A percentile compares a stretch with the other conserved stretches of the same genome.
Conservation (phyloP, 208 protist genomes). For the Vickermania ingenoplastis region DNA sequence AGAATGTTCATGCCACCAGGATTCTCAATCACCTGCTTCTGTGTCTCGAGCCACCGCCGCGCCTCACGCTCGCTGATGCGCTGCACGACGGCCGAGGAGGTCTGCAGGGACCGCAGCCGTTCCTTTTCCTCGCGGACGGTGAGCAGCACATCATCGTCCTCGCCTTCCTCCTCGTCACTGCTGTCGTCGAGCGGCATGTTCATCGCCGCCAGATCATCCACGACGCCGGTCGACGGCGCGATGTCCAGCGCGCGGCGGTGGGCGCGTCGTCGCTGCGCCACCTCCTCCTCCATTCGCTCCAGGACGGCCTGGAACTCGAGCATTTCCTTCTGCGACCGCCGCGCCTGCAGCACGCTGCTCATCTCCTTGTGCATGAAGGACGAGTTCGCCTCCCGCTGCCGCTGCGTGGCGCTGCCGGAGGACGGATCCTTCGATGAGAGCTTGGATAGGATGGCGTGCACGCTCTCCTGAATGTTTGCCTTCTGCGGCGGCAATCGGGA, state of each 20-base stretch:
- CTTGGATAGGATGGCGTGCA: neutral
- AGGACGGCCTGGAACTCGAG: slow-evolving; percentile 24
- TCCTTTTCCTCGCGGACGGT: neutral
- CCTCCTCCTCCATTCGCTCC: slow-evolving; percentile 19
- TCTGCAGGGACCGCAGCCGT: neutral
- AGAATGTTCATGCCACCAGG: slow-evolving; percentile 10
- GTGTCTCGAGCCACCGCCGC: slow-evolving; percentile 19
- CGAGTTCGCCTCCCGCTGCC: slow-evolving; percentile 8
- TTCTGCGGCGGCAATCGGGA: neutral
- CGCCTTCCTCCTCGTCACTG: neutral
- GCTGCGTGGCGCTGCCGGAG: slow-evolving; percentile 3
- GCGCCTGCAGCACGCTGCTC: slow-evolving; percentile 16
- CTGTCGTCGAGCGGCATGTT: neutral
- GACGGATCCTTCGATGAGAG: neutral
- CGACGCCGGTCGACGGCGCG: neutral
- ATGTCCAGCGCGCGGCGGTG: neutral
- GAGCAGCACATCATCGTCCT: neutral
- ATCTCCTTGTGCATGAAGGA: slow-evolving; percentile 26
- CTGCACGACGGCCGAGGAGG: slow-evolving; percentile 2
- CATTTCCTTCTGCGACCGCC: slow-evolving; percentile 33
- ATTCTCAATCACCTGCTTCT: slow-evolving; percentile 19
- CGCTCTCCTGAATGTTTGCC: neutral
- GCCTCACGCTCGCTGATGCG: slow-evolving; percentile 19
- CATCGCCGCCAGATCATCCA: neutral
- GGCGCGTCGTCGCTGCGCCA: neutral